Conservation (phyloP, 306 rosid species). For the Ammopiptanthus mongolicus region DNA sequence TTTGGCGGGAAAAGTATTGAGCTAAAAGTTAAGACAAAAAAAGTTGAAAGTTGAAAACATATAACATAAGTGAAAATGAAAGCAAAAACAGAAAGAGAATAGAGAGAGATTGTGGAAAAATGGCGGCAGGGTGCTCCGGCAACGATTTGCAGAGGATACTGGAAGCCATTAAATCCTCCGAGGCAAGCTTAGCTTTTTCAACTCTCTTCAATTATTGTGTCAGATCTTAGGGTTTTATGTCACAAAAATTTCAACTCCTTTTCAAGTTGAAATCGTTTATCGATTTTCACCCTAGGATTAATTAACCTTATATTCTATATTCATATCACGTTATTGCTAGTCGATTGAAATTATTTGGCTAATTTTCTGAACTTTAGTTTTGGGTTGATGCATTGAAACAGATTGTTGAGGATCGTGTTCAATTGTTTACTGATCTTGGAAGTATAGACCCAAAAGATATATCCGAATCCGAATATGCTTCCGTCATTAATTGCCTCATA, state of each 20-base stretch:
- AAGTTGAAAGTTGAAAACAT: too few relatives aligned
- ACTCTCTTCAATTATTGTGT: neutral
- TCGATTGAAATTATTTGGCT: neutral
- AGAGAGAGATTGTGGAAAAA: slow-evolving; percentile 15
- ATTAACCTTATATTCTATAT: too few relatives aligned
- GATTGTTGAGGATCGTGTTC: slow-evolving; percentile 69
- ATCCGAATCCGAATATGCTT: slow-evolving; percentile 44
- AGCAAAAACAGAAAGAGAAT: neutral
- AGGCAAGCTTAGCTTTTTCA: slow-evolving; percentile 43
- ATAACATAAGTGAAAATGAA: too few relatives aligned
- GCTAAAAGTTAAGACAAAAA: too few relatives aligned
- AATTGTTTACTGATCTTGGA: slow-evolving; percentile 45
- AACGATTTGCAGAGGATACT: slow-evolving; percentile 43
- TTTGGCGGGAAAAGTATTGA: too few relatives aligned
- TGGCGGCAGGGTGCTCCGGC: slow-evolving; percentile 55
- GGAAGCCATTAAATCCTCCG: slow-evolving; percentile 67
- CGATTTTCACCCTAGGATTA: neutral
- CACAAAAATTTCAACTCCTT: neutral
- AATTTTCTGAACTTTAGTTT: neutral
- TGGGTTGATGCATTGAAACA: slow-evolving; percentile 5
- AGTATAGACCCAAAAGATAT: slow-evolving; percentile 38
- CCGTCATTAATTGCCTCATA: slow-evolving; percentile 43
- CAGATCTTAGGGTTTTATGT: neutral
- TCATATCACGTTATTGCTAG: too few relatives aligned
- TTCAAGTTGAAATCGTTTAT: neutral